Evolutionary conservation across 345 rosid species (phyloP), one percentile per base, ranked within the genome.

Genomic region (Gossypium herbaceum): DNA sequence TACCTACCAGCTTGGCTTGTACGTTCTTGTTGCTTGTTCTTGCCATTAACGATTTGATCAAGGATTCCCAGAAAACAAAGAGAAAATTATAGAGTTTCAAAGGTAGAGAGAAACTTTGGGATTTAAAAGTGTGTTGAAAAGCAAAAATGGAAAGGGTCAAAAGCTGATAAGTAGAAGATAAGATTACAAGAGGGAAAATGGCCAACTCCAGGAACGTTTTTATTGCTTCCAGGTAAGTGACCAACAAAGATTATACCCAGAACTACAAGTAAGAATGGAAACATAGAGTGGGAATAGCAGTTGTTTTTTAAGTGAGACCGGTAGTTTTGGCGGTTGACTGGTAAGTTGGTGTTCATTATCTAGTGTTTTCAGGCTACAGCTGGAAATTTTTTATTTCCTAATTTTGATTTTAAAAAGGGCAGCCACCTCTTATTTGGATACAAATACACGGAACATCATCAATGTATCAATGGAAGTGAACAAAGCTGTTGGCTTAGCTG

Each of bases 1-100:
- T 91, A 87, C 91, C 92, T 83, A 91, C 97, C 97, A 91, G 93
- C 85, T 91, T 91, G 85, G 93, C 93, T 84, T 91, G 97, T 73
- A 86, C 84, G 85, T 87, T 91, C 81, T 83, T 91, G 86, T 79
- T 86, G 78, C 89, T 79, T 0, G 86, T 79, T 68, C 89, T 83
- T 2, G 86, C 87, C 93, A 86, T 85, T 19, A 71, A 50, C 59
- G 61, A 73, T 29, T 12, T 68, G 75, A 73, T 29, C 67, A 65
- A 4, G 7, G 63, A 29, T 27, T 60, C 72, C 52, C 62, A 60
- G n/a, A 51, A 63, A 64, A 54, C 16, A 64, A 25, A 64, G 52
- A 75, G 22, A 56, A 22, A 27, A 25, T 2, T 20, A 73, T 55
- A 48, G 25, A 68, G 13, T 16, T 44, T 20, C 43, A 67, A 47